A percentile compares a stretch with the other conserved stretches of the same genome.
phyloP scores from a whole-genome alignment of 805 yeast species.

The Torulaspora indica region DNA sequence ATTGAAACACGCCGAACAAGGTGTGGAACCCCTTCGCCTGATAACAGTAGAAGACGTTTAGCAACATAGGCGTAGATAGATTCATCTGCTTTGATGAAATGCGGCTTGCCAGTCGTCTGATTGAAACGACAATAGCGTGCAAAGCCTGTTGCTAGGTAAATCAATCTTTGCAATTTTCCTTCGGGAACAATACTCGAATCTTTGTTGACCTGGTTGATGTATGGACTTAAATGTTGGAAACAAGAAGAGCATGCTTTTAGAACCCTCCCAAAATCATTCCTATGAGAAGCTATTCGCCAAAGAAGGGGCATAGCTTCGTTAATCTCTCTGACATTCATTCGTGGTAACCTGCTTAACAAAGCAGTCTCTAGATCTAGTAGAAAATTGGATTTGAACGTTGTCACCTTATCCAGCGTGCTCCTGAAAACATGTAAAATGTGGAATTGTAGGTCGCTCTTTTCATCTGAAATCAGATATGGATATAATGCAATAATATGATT shows the following conservation, averaged over 20 bases:
- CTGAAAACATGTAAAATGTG: slow-evolving; percentile 53
- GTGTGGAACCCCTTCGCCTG: slow-evolving; percentile 36
- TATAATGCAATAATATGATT: slow-evolving; percentile 64
- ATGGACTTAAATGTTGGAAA: slow-evolving; percentile 47
- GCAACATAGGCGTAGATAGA: slow-evolving; percentile 54
- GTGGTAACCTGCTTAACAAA: slow-evolving; percentile 54
- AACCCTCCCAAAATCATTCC: slow-evolving; percentile 45
- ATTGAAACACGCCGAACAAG: slow-evolving; percentile 49
- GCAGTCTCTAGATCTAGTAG: slow-evolving; percentile 46
- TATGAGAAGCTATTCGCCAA: slow-evolving; percentile 50
- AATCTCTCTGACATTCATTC: slow-evolving; percentile 54
- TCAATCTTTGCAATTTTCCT: slow-evolving; percentile 48
- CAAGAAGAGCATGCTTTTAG: slow-evolving; percentile 64
- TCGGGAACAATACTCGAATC: slow-evolving; percentile 33
- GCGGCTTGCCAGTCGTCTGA: slow-evolving; percentile 39
- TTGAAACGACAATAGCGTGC: slow-evolving; percentile 63
- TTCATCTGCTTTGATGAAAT: slow-evolving; percentile 41
- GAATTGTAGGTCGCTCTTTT: slow-evolving; percentile 40
- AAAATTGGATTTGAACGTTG: slow-evolving; percentile 48
- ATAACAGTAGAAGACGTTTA: slow-evolving; percentile 54
- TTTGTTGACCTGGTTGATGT: slow-evolving; percentile 32
- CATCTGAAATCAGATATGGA: slow-evolving; percentile 55
- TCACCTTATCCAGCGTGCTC: slow-evolving; percentile 42
- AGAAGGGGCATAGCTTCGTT: slow-evolving; percentile 71
- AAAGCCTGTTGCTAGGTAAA: slow-evolving; percentile 63